Base-by-base conservation (phyloP, 345 rosid genomes). In the Hypericum androsaemum region DNA sequence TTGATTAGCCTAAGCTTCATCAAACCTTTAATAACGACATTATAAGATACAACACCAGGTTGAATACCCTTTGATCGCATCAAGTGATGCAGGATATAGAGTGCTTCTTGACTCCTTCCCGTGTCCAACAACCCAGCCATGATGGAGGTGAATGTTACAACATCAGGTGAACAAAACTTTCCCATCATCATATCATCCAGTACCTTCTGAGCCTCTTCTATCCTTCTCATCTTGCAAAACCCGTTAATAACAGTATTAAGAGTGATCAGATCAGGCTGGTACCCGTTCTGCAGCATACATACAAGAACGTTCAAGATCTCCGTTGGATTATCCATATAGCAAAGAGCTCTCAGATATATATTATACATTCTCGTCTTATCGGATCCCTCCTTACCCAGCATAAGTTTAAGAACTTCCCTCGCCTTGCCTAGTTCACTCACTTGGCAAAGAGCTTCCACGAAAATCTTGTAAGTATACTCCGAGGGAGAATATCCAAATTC, bases 221-320 rank as follows among this genome's bases (percentile, higher is more conserved):
- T 63, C 50, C 77, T 79, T 8, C 80, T 78, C 74, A 78, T 71
- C 80, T 78, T 86, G 82, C 94, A 83, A 50, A 89, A 77, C 12
- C 94, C 95, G 64, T 86, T 73, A 28, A 86, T 60, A 35, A 89
- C 75, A 0, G 88, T 89, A 69, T 83, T 86, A 45, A 89, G 88
- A 39, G 92, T 77, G 67, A 81, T 76, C 66, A 80, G 77, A 65
- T 89, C 84, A 8, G 94, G 95, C 56, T 67, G 82, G 62, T 80
- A 79, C 41, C 74, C 64, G 49, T 68, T 74, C 64, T 89, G 82
- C 47, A 89, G 83, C 97, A 89, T 89, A 59, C 59, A 65, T 54
- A 86, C 82, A 56, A 89, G 78, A 37, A 68, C 68, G 35, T 86
- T 89, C 47, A 86, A 56, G 56, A 83, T 77, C 54, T 86, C 95